These are phyloP conservation scores for Clavaria fumosa DNA, from an alignment of 768 basidiomycete species.

Conservation along the genomic window DNA sequence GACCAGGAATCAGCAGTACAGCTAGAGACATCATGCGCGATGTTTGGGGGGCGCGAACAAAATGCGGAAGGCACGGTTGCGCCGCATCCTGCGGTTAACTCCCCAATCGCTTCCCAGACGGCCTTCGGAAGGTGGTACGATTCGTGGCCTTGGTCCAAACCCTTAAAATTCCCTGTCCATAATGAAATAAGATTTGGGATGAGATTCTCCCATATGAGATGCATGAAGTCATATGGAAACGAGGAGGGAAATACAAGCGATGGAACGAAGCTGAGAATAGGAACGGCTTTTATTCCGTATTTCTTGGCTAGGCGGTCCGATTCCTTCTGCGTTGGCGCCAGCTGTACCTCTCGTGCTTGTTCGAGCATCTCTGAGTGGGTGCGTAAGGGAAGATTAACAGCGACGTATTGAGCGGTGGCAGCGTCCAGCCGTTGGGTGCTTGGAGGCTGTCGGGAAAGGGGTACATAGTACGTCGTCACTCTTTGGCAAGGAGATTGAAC, in stretches of 20 bases:
- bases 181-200: slow-evolving; percentile 26
- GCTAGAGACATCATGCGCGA: slow-evolving; percentile 14
- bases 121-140: slow-evolving; percentile 16
- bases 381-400: slow-evolving; percentile 20
- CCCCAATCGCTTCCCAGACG: too few relatives aligned
- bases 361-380: slow-evolving; percentile 18
- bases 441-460: too few relatives aligned
- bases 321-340: slow-evolving; percentile 11
- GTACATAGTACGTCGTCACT: slow-evolving; percentile 23
- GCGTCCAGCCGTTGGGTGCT: slow-evolving; percentile 1
- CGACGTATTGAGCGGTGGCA: slow-evolving; percentile 12
- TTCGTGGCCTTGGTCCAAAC: slow-evolving; percentile 17
- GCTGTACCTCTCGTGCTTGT: slow-evolving; percentile 14
- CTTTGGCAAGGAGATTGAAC: slow-evolving; percentile 17
- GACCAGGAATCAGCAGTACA: too few relatives aligned
- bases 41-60: slow-evolving; percentile 21
- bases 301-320: slow-evolving; percentile 13
- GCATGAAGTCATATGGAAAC: slow-evolving; percentile 36
- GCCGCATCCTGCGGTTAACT: slow-evolving; percentile 19
- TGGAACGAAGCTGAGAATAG: slow-evolving; percentile 18
- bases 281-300: slow-evolving; percentile 21
- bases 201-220: too few relatives aligned
- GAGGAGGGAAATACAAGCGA: slow-evolving; percentile 24
- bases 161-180: slow-evolving; percentile 30
- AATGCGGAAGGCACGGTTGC: slow-evolving; percentile 24